Evolutionary conservation across 1,139 yeast species (phyloP).

Genomic region (Lodderomyces margitis): DNA sequence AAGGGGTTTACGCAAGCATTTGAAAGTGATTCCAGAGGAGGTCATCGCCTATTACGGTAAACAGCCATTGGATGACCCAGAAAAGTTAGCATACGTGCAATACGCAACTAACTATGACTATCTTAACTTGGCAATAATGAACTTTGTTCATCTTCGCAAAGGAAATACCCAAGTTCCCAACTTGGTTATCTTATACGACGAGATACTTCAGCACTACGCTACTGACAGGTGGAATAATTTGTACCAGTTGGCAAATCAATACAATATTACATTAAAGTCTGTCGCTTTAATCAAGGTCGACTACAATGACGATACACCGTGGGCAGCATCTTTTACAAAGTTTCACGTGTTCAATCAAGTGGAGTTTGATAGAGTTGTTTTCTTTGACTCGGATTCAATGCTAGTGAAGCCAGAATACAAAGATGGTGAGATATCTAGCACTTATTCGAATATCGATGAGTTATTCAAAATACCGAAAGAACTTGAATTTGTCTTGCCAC

Average conservation of each 20-base stretch:
- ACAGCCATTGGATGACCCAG: slow-evolving; percentile 9
- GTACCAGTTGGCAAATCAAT: slow-evolving; percentile 15
- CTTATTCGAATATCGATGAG: slow-evolving; percentile 28
- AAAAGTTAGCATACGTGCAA: slow-evolving; percentile 31
- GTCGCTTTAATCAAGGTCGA: slow-evolving; percentile 18
- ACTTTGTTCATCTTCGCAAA: slow-evolving; percentile 24
- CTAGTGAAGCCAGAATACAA: slow-evolving; percentile 18
- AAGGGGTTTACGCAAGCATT: slow-evolving; percentile 16
- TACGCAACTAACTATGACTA: slow-evolving; percentile 37
- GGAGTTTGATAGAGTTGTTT: slow-evolving; percentile 40
- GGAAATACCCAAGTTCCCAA: slow-evolving; percentile 23
- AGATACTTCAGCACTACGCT: slow-evolving; percentile 17
- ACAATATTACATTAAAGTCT: slow-evolving; percentile 22
- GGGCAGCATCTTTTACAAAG: slow-evolving; percentile 57
- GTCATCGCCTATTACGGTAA: slow-evolving; percentile 18
- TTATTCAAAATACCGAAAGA: slow-evolving; percentile 29
- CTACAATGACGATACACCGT: slow-evolving; percentile 26
- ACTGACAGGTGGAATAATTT: slow-evolving; percentile 16
- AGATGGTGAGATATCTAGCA: slow-evolving; percentile 14
- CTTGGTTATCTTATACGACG: slow-evolving; percentile 28
- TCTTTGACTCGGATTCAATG: slow-evolving; percentile 46
- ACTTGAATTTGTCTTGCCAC: slow-evolving; percentile 33
- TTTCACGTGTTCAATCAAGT: slow-evolving; percentile 49
- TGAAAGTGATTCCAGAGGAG: slow-evolving; percentile 25
- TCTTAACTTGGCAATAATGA: slow-evolving; percentile 32